Conservation (phyloP, 2,329 filamentous ascomycete species). For the Fusarium chlamydosporum region DNA sequence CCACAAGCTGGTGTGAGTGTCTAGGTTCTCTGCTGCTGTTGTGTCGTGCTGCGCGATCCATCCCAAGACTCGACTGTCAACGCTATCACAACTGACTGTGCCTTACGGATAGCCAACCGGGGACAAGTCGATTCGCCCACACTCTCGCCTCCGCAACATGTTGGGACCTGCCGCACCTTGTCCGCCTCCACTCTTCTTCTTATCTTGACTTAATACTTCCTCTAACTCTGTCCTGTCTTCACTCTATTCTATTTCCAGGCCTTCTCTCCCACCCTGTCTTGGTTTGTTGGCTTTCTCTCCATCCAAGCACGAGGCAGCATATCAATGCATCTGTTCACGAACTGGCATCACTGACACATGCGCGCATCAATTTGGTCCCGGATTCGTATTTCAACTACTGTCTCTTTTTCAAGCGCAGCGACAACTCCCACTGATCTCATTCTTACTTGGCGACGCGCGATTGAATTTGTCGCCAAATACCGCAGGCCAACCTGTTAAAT, state of each 20-base stretch:
- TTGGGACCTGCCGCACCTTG: constrained; percentile 51
- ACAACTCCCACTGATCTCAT: constrained; percentile 10
- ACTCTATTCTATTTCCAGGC: constrained; percentile 31
- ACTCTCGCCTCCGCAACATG: constrained; percentile 52
- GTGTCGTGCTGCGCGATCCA: constrained; percentile 34
- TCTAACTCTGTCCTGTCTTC: constrained; percentile 34
- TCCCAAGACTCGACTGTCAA: constrained; percentile 39
- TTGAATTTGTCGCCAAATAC: constrained; percentile 6
- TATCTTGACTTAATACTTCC: constrained; percentile 41
- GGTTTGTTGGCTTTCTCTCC: constrained; percentile 16
- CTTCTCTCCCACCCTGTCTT: constrained; percentile 7
- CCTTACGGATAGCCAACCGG: constrained; percentile 42
- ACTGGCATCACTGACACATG: constrained; percentile 9
- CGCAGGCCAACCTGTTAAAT: constrained; percentile 1
- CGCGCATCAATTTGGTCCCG: constrained; percentile 6
- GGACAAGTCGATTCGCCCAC: constrained; percentile 48
- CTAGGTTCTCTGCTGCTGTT: background rate
- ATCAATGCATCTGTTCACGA: constrained; percentile 6
- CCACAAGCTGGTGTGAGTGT: constrained; percentile 32
- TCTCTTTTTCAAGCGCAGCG: constrained; percentile 15
- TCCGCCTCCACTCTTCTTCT: constrained; percentile 46
- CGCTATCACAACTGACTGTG: constrained; percentile 38
- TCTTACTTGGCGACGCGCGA: background rate
- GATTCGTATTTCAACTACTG: constrained; percentile 19
- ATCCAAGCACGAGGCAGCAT: constrained; percentile 16